Conservation (phyloP, 75 land plant genomes). For the Chamaecyparis obtusa region DNA sequence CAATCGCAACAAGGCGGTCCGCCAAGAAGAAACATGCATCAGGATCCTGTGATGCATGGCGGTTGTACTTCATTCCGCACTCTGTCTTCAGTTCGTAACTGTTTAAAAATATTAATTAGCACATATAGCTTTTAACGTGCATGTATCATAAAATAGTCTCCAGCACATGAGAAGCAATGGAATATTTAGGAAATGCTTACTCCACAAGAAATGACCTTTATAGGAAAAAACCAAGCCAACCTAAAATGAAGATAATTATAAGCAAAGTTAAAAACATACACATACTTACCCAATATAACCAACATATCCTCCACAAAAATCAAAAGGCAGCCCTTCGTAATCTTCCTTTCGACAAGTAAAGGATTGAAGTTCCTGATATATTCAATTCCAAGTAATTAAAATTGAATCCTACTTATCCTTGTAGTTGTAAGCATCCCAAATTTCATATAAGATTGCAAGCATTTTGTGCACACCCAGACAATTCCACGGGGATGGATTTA, state of each 20-base stretch:
- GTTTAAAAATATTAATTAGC: slow-evolving; percentile 12
- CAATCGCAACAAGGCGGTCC: slow-evolving; percentile 76
- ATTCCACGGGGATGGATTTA: not conserved
- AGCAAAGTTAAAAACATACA: not conserved
- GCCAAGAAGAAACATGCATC: slow-evolving; percentile 97
- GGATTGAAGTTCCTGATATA: slow-evolving; percentile 68
- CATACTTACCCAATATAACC: slow-evolving; percentile 86
- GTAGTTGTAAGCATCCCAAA: slow-evolving; percentile 1
- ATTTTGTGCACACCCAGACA: not conserved
- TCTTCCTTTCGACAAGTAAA: slow-evolving; percentile 53
- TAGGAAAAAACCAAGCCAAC: not conserved
- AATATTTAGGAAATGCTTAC: not conserved
- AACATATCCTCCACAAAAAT: slow-evolving; percentile 92
- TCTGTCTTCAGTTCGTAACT: slow-evolving; percentile 94
- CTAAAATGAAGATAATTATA: not conserved
- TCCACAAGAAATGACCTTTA: slow-evolving; percentile 3
- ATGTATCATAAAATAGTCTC: not conserved
- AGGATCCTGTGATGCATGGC: slow-evolving; percentile 70
- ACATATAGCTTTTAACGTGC: not conserved
- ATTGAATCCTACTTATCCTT: not conserved
- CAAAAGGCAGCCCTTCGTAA: slow-evolving; percentile 85
- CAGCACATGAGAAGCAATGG: not conserved
- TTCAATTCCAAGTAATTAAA: slow-evolving; percentile 5
- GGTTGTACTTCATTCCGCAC: slow-evolving; percentile 72
- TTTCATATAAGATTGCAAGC: not conserved